These are phyloP conservation scores for Blastocystis sp. DNA, from an alignment of 352 stramenopile species.

Conservation along the genomic window DNA sequence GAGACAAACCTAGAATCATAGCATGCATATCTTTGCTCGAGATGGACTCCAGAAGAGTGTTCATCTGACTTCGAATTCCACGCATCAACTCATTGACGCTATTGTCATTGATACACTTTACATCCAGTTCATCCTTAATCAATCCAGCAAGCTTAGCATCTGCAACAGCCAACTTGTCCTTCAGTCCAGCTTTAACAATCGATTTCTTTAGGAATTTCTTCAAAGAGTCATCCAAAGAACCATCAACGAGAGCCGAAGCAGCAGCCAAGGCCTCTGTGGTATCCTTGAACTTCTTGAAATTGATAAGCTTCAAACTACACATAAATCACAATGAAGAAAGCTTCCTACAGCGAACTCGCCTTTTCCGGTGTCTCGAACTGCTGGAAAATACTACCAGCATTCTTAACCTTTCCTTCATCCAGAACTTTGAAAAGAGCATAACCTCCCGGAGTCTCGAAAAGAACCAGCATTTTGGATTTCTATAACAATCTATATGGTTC, in stretches of 20 bases:
- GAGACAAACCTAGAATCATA: slow-evolving; percentile 97
- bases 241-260: slow-evolving; percentile 89
- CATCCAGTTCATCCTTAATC: slow-evolving; percentile 96
- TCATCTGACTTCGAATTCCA: slow-evolving; percentile 89
- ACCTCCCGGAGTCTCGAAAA: slow-evolving; percentile 96
- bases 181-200: slow-evolving; percentile 83
- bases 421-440: slow-evolving; percentile 98
- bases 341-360: slow-evolving; percentile 74
- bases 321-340: not conserved
- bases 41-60: slow-evolving; percentile 81
- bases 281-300: slow-evolving; percentile 96
- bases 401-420: slow-evolving; percentile 82
- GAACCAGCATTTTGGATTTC: slow-evolving; percentile 83
- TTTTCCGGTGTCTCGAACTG: slow-evolving; percentile 82
- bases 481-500: not conserved
- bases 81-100: slow-evolving; percentile 89
- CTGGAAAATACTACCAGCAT: slow-evolving; percentile 81
- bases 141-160: slow-evolving; percentile 87
- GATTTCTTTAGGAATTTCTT: slow-evolving; percentile 99
- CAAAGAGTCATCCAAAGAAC: slow-evolving; percentile 89
- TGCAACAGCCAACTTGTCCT: slow-evolving; percentile 86
- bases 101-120: slow-evolving; percentile 80
- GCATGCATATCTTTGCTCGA: slow-evolving; percentile 81
- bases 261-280: slow-evolving; percentile 90
- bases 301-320: slow-evolving; percentile 82